Conservation (phyloP, 78 protist genomes). For the Creolimax fragrantissima region DNA sequence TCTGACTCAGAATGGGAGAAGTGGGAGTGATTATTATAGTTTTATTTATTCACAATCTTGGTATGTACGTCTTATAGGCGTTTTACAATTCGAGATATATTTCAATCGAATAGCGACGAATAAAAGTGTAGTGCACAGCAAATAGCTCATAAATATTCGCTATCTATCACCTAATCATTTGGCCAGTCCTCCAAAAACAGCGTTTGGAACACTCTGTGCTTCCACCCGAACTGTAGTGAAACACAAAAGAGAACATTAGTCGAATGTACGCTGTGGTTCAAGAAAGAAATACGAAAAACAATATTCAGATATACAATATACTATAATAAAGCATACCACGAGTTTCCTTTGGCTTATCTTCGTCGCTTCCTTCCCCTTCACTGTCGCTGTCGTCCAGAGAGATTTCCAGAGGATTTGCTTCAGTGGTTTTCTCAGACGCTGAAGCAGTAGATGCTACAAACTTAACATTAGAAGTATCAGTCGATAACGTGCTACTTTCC, state of each 20-base stretch:
- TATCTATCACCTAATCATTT: no score
- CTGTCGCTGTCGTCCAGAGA: background rate
- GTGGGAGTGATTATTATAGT: background rate
- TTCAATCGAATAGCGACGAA: no score
- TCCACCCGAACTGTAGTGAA: background rate
- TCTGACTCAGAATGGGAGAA: background rate
- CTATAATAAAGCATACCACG: background rate
- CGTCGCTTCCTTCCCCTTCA: background rate
- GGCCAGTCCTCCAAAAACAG: slow-evolving; percentile 6
- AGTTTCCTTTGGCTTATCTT: background rate
- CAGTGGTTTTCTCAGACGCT: background rate
- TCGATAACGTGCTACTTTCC: background rate
- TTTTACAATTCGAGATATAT: no score
- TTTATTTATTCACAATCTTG: no score
- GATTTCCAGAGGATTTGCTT: slow-evolving; percentile 7
- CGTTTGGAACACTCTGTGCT: background rate
- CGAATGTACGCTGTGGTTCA: background rate
- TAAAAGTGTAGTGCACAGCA: no score
- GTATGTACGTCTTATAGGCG: no score
- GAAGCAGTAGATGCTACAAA: no score
- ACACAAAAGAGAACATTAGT: background rate
- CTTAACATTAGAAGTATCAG: background rate
- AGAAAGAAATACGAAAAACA: background rate
- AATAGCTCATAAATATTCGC: no score
- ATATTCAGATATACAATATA: background rate